These are phyloP conservation scores for Malassezia restricta DNA, from an alignment of 1,284 basidiomycete species.

Conservation along the genomic window DNA sequence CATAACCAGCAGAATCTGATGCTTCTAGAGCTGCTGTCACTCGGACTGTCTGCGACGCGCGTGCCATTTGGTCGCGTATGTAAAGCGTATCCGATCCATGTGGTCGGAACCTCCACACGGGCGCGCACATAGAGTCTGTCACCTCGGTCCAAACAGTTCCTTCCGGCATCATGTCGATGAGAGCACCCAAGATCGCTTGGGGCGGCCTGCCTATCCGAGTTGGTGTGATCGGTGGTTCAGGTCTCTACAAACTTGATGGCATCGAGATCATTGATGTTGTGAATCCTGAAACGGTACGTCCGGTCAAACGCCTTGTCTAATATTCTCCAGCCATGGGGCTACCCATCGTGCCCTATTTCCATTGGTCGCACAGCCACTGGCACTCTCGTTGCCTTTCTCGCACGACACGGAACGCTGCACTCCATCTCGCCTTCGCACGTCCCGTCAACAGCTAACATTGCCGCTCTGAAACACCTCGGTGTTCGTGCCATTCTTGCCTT, in stretches of 20 bases:
- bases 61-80: constrained; percentile 5
- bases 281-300: constrained; percentile 27
- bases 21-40: background rate
- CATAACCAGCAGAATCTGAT: constrained; percentile 29
- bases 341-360: constrained; percentile 77
- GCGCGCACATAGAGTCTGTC: background rate
- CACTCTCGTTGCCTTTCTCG: constrained; percentile 69
- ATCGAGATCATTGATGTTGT: constrained; percentile 35
- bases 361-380: constrained; percentile 71
- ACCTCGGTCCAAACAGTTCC: background rate
- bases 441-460: constrained; percentile 80
- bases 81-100: background rate
- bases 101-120: background rate
- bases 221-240: constrained; percentile 42
- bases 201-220: constrained; percentile 25
- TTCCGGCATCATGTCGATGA: constrained; percentile 3
- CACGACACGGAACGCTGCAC: constrained; percentile 74
- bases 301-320: background rate
- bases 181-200: constrained; percentile 17
- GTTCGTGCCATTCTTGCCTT: constrained; percentile 82
- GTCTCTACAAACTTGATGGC: constrained; percentile 42
- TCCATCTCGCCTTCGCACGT: constrained; percentile 45
- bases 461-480: constrained; percentile 82
- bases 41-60: constrained; percentile 10
- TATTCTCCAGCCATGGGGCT: constrained; percentile 70